Conservation (phyloP, 208 protist species). For the Leishmania lainsoni region DNA sequence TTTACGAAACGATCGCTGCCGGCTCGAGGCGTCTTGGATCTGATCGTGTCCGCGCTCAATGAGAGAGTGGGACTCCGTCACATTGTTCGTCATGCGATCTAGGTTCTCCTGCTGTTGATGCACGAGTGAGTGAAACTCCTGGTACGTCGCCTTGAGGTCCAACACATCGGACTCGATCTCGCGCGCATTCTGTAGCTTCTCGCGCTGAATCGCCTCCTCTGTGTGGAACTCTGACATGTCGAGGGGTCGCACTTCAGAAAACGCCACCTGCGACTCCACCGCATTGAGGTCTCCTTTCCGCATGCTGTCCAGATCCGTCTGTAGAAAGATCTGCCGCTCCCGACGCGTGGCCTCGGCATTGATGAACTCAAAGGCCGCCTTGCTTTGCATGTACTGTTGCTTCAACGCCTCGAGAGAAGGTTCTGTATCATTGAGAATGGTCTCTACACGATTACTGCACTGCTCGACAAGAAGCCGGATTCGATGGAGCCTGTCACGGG, state of each 20-base stretch:
- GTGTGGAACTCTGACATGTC: slow-evolving; percentile 70
- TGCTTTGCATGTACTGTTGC: slow-evolving; percentile 44
- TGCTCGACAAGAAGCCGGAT: slow-evolving; percentile 52
- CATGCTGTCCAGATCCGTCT: slow-evolving; percentile 11
- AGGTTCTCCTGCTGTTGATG: slow-evolving; percentile 70
- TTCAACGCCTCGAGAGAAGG: slow-evolving; percentile 34
- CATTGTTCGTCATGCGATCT: slow-evolving; percentile 56
- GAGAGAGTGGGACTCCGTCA: slow-evolving; percentile 53
- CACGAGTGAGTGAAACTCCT: slow-evolving; percentile 76
- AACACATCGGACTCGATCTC: slow-evolving; percentile 80
- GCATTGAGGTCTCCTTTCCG: slow-evolving; percentile 16
- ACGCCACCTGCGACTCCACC: slow-evolving; percentile 37
- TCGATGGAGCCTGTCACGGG: slow-evolving; percentile 57
- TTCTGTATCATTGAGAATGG: slow-evolving; percentile 25
- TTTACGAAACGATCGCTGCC: slow-evolving; percentile 67
- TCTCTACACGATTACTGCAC: slow-evolving; percentile 37
- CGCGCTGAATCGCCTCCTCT: slow-evolving; percentile 73
- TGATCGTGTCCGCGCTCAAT: slow-evolving; percentile 64
- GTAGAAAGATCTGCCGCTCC: slow-evolving; percentile 66
- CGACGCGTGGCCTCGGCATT: slow-evolving; percentile 52
- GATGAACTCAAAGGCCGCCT: slow-evolving; percentile 45
- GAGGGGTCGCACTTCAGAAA: slow-evolving; percentile 48
- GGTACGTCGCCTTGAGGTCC: slow-evolving; percentile 73
- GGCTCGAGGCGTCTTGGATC: slow-evolving; percentile 52
- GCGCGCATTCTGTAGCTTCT: slow-evolving; percentile 64